These are phyloP conservation scores for Penicillium lagena DNA, from an alignment of 495 filamentous ascomycete species.

Conservation along the genomic window DNA sequence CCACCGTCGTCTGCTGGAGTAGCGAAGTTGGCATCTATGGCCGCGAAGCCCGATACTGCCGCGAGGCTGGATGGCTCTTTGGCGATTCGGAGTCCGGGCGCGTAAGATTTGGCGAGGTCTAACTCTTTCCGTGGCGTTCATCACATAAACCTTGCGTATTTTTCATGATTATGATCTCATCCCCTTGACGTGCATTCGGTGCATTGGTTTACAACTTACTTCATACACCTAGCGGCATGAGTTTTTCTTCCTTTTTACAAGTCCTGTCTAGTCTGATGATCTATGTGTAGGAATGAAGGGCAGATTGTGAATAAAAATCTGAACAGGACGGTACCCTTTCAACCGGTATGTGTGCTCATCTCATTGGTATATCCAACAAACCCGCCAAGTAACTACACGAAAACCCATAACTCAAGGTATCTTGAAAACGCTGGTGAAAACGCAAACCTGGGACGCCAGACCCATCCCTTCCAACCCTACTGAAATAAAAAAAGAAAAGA, in stretches of 20 bases:
- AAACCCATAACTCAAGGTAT: conserved; percentile 33
- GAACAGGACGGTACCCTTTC: neutral
- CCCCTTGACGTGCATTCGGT: neutral
- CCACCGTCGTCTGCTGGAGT: conserved; percentile 85
- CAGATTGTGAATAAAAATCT: too few species aligned
- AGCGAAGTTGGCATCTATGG: conserved; percentile 70
- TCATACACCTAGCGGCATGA: too few species aligned
- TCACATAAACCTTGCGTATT: neutral
- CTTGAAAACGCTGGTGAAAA: conserved; percentile 21
- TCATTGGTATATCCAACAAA: conserved; percentile 10
- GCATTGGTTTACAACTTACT: too few species aligned
- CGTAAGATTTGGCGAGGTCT: conserved; percentile 11
- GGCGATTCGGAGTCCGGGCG: conserved; percentile 39
- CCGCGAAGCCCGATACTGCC: conserved; percentile 71
- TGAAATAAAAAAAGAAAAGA: neutral
- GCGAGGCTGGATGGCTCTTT: conserved; percentile 80
- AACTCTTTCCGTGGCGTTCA: neutral
- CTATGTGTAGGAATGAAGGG: too few species aligned
- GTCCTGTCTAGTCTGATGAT: too few species aligned
- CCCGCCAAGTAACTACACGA: conserved; percentile 14
- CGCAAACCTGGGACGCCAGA: conserved; percentile 11
- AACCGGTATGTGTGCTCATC: too few species aligned
- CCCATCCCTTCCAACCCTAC: neutral
- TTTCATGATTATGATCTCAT: conserved; percentile 1
- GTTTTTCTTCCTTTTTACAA: too few species aligned